Base-by-base conservation (phyloP, 1,284 basidiomycete genomes). In the Tilletiaria anomala region DNA sequence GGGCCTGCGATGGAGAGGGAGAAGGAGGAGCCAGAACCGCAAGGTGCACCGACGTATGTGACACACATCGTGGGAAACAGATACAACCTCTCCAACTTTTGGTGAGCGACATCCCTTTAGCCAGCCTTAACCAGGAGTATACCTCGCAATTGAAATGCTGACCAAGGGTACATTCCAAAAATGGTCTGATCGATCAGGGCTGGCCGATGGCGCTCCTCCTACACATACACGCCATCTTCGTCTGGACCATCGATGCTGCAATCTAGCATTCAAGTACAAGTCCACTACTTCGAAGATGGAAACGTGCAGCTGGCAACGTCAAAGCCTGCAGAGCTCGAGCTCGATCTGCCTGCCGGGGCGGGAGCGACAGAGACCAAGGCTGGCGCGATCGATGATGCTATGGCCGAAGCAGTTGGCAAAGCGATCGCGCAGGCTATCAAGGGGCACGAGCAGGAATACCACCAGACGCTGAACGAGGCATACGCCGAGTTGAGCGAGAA, bases 231-330 rank as follows among this genome's bases (percentile, higher is more conserved):
- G 16, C 39, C 33, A 17, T 16, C 24, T 19, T 8, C 21, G n/a
- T 24, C 39, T 15, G 31, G 21, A n/a, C n/a, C 21, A 15, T 22
- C 26, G 16, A 1, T 62, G 5, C 43, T 65, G 18, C 40, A 41
- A 0, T 35, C 35, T 11, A 17, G 20, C 3, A 32, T 40, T 23
- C 33, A 35, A 6, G 41, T 66, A 0, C 53, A 59, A 17, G 53
- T 63, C 11, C 64, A 66, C 50, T 66, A 66, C 48, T 66, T 60
- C 44, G 64, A 66, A 38, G 60, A 65, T 35, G 64, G 64, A 17
- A 66, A 66, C 29, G 64, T 66, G 1, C 64, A 66, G 36, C 46
- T 65, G 19, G 48, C 59, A 32, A 33, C 32, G 4, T 15, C 8
- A 12, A 29, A 20, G 19, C 33, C 39, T 14, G n/a, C 16, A 17